Evolutionary conservation across 148 eudicot genomes (phyloP).

Genomic region (Spergularia bocconei): DNA sequence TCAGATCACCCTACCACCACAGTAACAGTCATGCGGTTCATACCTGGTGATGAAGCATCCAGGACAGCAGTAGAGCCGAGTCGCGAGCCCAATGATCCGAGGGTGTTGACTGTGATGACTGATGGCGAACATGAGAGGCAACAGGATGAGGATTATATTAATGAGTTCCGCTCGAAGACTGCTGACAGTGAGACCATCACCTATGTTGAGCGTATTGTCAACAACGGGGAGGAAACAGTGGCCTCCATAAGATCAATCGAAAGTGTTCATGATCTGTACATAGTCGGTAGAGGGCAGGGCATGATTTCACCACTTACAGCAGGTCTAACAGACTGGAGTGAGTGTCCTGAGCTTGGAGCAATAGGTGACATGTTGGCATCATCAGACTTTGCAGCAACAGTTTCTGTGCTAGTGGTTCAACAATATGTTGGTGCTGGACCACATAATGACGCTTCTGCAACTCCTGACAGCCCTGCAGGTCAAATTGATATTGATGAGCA

Average conservation of each 20-base stretch:
- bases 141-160: constrained; percentile 56
- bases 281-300: constrained; percentile 84
- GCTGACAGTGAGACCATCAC: constrained; percentile 38
- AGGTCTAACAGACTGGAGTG: constrained; percentile 93
- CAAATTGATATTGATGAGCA: constrained; percentile 27
- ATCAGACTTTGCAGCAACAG: constrained; percentile 62
- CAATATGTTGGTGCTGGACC: constrained; percentile 50
- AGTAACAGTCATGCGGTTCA: constrained; percentile 49
- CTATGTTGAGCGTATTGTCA: constrained; percentile 47
- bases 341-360: constrained; percentile 90
- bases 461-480: constrained; percentile 44
- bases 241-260: constrained; percentile 64
- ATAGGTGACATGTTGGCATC: constrained; percentile 86
- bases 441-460: constrained; percentile 31
- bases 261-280: constrained; percentile 53
- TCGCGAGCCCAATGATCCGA: constrained; percentile 34
- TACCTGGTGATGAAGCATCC: constrained; percentile 41
- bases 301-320: constrained; percentile 68
- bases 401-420: constrained; percentile 67
- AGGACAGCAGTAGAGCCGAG: background rate
- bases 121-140: constrained; percentile 54
- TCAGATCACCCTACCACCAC: constrained; percentile 47
- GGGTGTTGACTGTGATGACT: constrained; percentile 44
- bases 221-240: constrained; percentile 76
- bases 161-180: constrained; percentile 47